phyloP scores from a whole-genome alignment of 2,329 filamentous ascomycete genomes.

The Sclerotinia nivalis region DNA sequence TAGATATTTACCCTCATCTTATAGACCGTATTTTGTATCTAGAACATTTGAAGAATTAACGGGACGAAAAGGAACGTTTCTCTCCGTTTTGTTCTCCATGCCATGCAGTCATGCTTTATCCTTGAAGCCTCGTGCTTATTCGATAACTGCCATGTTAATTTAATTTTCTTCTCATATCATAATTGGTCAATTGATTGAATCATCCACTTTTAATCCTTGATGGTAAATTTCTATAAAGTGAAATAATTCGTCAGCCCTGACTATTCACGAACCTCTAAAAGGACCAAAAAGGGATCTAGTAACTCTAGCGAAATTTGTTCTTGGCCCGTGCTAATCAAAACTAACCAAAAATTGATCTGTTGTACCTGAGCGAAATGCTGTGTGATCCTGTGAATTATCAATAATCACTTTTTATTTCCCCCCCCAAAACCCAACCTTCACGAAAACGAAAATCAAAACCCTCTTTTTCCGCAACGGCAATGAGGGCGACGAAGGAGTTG shows the following conservation, averaged over 20 bases:
- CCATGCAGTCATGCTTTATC: constrained; percentile 1
- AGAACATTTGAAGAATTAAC: background rate
- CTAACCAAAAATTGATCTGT: constrained; percentile 5
- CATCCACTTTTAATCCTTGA: background rate
- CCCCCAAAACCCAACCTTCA: background rate
- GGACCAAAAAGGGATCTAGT: background rate
- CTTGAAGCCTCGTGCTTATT: constrained; percentile 18
- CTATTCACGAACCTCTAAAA: constrained; percentile 15
- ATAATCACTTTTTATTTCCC: constrained; percentile 13
- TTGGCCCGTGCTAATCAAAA: constrained; percentile 17
- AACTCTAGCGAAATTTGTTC: constrained; percentile 22
- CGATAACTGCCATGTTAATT: constrained; percentile 7
- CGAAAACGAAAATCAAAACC: constrained; percentile 1
- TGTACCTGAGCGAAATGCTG: constrained; percentile 15
- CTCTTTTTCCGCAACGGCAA: constrained; percentile 21
- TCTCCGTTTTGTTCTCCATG: background rate
- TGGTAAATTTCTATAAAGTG: background rate
- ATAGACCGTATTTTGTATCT: background rate
- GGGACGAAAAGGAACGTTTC: background rate
- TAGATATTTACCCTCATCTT: background rate
- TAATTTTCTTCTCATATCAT: constrained; percentile 13
- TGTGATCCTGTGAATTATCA: background rate
- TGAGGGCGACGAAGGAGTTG: constrained; percentile 23
- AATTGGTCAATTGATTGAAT: constrained; percentile 16
- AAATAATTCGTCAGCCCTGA: constrained; percentile 19